Conservation (phyloP, 495 filamentous ascomycete genomes). For the Penicillium crystallinum region DNA sequence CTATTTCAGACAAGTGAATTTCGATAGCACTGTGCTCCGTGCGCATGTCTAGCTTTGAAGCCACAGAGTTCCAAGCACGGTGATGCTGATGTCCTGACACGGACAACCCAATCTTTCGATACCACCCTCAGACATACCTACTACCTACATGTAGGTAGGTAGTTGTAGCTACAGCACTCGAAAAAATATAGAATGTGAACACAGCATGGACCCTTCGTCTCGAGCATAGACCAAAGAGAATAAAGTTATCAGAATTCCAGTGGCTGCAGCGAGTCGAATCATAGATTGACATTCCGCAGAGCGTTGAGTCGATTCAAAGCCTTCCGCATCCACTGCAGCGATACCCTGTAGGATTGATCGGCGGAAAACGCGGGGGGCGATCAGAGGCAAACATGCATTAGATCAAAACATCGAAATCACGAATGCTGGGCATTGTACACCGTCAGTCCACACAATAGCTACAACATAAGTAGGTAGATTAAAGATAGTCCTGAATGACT, state of each 20-base stretch:
- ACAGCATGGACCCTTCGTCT: too few relatives aligned
- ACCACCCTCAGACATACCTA: too few relatives aligned
- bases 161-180: too few relatives aligned
- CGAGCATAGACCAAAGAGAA: neutral
- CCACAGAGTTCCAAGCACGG: too few relatives aligned
- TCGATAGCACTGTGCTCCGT: slow-evolving; percentile 9
- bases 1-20: neutral
- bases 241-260: neutral
- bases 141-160: too few relatives aligned
- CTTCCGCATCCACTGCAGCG: neutral
- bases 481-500: neutral
- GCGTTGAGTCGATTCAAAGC: neutral
- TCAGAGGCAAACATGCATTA: neutral
- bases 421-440: neutral
- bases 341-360: slow-evolving; percentile 6
- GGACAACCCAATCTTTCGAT: too few relatives aligned
- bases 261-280: neutral
- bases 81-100: too few relatives aligned
- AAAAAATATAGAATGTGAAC: too few relatives aligned
- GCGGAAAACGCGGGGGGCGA: neutral
- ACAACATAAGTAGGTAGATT: neutral
- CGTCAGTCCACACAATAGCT: too few relatives aligned
- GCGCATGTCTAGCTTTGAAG: too few relatives aligned
- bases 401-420: neutral
- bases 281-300: neutral